A percentile compares a stretch with the other conserved stretches of the same genome.
These are phyloP conservation scores for Cicer judaicum DNA, from an alignment of 306 rosid species.

Conservation along the genomic window DNA sequence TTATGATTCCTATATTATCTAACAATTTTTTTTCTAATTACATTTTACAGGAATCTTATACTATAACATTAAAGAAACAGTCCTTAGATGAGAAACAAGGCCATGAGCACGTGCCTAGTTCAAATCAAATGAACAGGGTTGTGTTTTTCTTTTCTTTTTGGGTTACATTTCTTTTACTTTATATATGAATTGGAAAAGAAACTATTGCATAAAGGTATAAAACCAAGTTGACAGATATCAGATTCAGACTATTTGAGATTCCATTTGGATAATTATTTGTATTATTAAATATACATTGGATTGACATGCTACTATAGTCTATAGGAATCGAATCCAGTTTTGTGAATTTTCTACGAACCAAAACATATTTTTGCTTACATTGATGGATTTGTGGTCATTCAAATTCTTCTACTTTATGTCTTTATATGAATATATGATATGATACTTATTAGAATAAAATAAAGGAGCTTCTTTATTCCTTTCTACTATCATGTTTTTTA, in stretches of 20 bases:
- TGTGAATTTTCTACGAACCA: slow-evolving; percentile 23
- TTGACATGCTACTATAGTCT: slow-evolving; percentile 37
- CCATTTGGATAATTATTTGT: slow-evolving; percentile 39
- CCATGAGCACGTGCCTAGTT: slow-evolving; percentile 30
- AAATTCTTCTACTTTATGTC: slow-evolving; percentile 43
- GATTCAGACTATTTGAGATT: slow-evolving; percentile 35
- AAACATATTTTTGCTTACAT: not conserved
- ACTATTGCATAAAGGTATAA: slow-evolving; percentile 19
- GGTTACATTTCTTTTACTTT: slow-evolving; percentile 22
- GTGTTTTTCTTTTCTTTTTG: not conserved
- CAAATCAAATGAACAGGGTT: slow-evolving; percentile 30
- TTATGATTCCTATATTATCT: not conserved
- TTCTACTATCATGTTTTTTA: not conserved
- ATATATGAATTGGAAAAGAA: slow-evolving; percentile 13
- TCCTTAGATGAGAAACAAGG: slow-evolving; percentile 36
- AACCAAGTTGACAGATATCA: slow-evolving; percentile 33
- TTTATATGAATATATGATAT: slow-evolving; percentile 35
- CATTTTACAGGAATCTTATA: slow-evolving; percentile 39
- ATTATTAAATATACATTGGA: slow-evolving; percentile 38
- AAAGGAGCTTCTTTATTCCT: slow-evolving; percentile 37
- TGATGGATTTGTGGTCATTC: slow-evolving; percentile 50
- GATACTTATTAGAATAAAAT: slow-evolving; percentile 10
- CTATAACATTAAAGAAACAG: slow-evolving; percentile 34
- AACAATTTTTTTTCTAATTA: not conserved
- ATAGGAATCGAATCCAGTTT: slow-evolving; percentile 25